Evolutionary conservation across 192 early-diverging fungal genomes (phyloP), one percentile per base, ranked within the genome.

Genomic region (Geranomyces variabilis): DNA sequence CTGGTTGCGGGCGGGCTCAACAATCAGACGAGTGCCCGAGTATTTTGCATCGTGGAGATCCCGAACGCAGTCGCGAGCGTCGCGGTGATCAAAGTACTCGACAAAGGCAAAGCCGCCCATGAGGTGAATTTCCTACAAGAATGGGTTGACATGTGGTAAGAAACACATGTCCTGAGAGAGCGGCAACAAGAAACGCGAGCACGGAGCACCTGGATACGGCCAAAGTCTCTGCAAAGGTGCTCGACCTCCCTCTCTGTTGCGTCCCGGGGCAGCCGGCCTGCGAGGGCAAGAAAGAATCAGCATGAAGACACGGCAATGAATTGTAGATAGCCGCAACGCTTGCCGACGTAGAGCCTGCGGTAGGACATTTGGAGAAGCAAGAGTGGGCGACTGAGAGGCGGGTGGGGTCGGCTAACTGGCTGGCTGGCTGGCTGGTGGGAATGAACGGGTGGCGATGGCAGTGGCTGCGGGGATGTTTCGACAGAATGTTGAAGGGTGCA

Each of bases 101-200:
- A 97, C 93, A 84, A 97, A 97, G 29, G 92, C 94, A 81, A 94
- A 97, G 24, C 95, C 94, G 31, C 85, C 83, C 74, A 92, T 85
- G 68, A 93, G 74, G 64, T 90, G 91, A 45, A 94, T 88, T 75
- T 95, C 93, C 74, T 84, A 41, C 3, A 41, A 41, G 10, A 7
- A 41, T 41, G 10, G 36, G 10, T 7, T 7, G 10, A 41, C 3
- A 41, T 41, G 36, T 41, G 36, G 36, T 7, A 41, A 41, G 10
- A 41, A 10, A 41, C 36, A 41, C 36, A n/a, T n/a, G n/a, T n/a
- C n/a, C n/a, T n/a, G n/a, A n/a, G n/a, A n/a, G n/a, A n/a, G n/a
- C n/a, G n/a, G n/a, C n/a, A n/a, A n/a, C n/a, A n/a, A n/a, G n/a
- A n/a, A n/a, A 10, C 36, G 36, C 36, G 36, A 7, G 36, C 36